These are phyloP conservation scores for Prinsepia uniflora DNA, from an alignment of 306 rosid genomes.

Conservation along the genomic window DNA sequence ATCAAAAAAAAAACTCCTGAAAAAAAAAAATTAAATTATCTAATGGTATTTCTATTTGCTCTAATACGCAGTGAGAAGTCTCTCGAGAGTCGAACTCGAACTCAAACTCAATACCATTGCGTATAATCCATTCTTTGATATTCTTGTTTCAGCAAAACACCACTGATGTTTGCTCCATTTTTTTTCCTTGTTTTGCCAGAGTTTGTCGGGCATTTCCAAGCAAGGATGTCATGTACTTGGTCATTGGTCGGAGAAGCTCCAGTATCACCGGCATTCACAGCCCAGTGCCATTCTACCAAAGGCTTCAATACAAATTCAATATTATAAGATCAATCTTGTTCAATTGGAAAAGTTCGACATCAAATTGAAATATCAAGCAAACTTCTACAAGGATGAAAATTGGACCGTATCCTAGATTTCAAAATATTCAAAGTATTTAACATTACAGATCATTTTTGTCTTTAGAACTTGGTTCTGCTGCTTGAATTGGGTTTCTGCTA, in stretches of 20 bases:
- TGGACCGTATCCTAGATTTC: slow-evolving; percentile 9
- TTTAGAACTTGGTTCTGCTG: slow-evolving; percentile 49
- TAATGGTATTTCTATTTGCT: too few relatives aligned
- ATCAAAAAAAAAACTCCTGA: too few relatives aligned
- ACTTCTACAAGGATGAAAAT: background rate
- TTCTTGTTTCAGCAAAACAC: too few relatives aligned
- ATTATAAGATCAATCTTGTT: slow-evolving; percentile 5
- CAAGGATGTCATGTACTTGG: background rate
- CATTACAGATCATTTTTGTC: slow-evolving; percentile 57
- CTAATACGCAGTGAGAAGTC: too few relatives aligned
- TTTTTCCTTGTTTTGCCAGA: too few relatives aligned
- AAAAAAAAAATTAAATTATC: too few relatives aligned
- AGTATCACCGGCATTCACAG: background rate
- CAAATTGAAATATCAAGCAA: background rate
- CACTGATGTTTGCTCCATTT: too few relatives aligned
- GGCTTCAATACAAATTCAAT: background rate
- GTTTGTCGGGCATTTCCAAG: background rate
- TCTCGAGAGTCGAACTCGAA: too few relatives aligned
- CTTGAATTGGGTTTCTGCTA: slow-evolving; percentile 52
- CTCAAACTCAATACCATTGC: too few relatives aligned
- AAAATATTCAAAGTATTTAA: slow-evolving; percentile 3
- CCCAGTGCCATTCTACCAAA: background rate
- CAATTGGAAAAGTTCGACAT: background rate
- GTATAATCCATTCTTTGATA: too few relatives aligned
- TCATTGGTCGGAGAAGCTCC: background rate